Conservation (phyloP, 176 grass and related monocot genomes). For the Tillandsia leiboldiana region DNA sequence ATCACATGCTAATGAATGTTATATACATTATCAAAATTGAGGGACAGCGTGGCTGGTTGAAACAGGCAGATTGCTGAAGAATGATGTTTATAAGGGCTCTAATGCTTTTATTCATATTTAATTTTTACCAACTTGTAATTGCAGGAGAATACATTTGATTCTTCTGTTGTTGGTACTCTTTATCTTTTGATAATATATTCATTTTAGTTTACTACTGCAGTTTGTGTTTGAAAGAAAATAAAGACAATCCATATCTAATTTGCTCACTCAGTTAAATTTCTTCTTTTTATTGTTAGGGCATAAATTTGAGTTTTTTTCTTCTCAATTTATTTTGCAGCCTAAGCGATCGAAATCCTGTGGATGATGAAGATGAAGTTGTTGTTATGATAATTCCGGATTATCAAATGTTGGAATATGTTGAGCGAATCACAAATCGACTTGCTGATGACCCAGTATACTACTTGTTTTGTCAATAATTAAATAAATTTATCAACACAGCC, state of each 20-base stretch:
- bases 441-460: conserved; percentile 69
- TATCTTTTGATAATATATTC: not conserved
- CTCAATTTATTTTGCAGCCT: conserved; percentile 43
- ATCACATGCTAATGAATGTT: too few species aligned
- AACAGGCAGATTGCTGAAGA: too few species aligned
- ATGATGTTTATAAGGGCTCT: too few species aligned
- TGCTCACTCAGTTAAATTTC: not conserved
- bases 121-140: too few species aligned
- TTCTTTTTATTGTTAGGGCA: not conserved
- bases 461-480: conserved; percentile 14
- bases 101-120: too few species aligned
- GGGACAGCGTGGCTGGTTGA: too few species aligned
- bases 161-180: not conserved
- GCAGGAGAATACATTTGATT: not conserved
- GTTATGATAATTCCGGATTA: conserved; percentile 97
- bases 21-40: too few species aligned
- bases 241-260: not conserved
- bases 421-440: conserved; percentile 60
- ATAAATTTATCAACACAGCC: not conserved
- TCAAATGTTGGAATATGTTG: conserved; percentile 90
- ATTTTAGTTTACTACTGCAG: not conserved
- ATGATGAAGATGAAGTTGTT: conserved; percentile 61
- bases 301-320: not conserved
- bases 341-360: conserved; percentile 84
- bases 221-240: not conserved